phyloP scores from a whole-genome alignment of 108 stramenopile genomes.

The Aurantiochytrium sp. region DNA sequence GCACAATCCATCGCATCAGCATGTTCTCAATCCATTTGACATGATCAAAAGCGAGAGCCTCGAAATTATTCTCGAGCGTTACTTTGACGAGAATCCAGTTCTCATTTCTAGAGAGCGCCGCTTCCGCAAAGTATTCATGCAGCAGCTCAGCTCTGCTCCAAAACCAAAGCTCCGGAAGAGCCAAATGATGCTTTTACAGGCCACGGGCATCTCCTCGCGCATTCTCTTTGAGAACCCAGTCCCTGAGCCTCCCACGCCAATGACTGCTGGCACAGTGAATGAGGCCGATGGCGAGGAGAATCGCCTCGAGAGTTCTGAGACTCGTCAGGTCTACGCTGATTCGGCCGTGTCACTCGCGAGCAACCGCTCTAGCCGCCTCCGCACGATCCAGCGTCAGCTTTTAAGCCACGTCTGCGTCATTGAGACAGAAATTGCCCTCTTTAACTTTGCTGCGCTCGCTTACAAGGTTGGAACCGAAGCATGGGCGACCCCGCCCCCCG shows the following conservation, averaged over 20 bases:
- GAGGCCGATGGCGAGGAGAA: no score
- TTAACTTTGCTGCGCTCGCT: not conserved
- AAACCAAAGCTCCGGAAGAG: not conserved
- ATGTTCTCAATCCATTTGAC: no score
- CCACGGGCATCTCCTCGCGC: not conserved
- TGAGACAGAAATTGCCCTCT: not conserved
- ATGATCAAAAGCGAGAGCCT: not conserved
- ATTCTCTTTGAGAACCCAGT: no score
- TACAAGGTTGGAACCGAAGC: not conserved
- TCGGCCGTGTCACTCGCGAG: no score
- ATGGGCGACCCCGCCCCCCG: not conserved
- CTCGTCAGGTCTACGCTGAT: no score
- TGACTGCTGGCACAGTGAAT: no score
- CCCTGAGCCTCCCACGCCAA: no score
- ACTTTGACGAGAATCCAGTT: constrained; percentile 9
- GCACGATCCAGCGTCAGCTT: not conserved
- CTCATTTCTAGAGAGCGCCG: not conserved
- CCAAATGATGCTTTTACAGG: not conserved
- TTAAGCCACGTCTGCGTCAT: not conserved
- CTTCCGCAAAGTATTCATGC: not conserved
- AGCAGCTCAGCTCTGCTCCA: not conserved
- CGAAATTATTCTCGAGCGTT: not conserved
- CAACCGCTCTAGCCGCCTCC: not conserved
- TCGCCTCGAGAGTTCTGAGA: no score
- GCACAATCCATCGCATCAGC: not conserved